Evolutionary conservation across 2,329 filamentous ascomycete genomes (phyloP).

Genomic region (Metarhizium anisopliae): DNA sequence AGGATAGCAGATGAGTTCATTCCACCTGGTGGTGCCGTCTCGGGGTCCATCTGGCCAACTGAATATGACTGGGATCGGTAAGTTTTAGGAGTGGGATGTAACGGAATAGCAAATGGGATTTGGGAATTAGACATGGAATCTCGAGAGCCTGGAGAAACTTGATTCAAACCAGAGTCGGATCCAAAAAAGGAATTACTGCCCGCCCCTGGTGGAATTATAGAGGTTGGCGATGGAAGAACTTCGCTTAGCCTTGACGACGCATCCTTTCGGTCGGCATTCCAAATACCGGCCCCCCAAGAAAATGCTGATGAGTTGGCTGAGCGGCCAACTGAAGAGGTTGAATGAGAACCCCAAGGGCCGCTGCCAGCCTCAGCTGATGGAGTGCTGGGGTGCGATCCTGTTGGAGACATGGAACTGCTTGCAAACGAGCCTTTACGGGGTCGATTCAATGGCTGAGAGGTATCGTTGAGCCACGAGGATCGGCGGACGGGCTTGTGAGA

Average conservation of each 20-base stretch:
- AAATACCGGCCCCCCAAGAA: constrained; percentile 72
- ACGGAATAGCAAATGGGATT: constrained; percentile 78
- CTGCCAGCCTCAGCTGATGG: constrained; percentile 56
- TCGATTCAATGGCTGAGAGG: constrained; percentile 51
- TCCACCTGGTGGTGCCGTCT: constrained; percentile 34
- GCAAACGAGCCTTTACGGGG: constrained; percentile 71
- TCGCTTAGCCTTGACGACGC: constrained; percentile 65
- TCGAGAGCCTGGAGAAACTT: constrained; percentile 42
- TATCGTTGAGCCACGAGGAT: constrained; percentile 82
- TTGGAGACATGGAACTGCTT: constrained; percentile 68
- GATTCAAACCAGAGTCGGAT: constrained; percentile 33
- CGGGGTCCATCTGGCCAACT: constrained; percentile 77
- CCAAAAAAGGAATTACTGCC: constrained; percentile 38
- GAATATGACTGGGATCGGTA: constrained; percentile 96
- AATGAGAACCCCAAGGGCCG: constrained; percentile 46
- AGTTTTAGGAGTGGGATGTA: constrained; percentile 85
- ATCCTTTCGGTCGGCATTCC: constrained; percentile 73
- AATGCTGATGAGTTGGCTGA: constrained; percentile 35
- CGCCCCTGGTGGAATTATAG: constrained; percentile 40
- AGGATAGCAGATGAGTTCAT: constrained; percentile 40
- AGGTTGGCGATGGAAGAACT: constrained; percentile 67
- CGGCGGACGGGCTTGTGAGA: constrained; percentile 58
- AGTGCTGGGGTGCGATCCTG: constrained; percentile 71
- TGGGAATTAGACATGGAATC: constrained; percentile 50
- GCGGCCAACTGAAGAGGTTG: constrained; percentile 39